Evolutionary conservation across 163 green algal genomes (phyloP), one percentile per base, ranked within the genome.

Genomic region (Volvox carteri): DNA sequence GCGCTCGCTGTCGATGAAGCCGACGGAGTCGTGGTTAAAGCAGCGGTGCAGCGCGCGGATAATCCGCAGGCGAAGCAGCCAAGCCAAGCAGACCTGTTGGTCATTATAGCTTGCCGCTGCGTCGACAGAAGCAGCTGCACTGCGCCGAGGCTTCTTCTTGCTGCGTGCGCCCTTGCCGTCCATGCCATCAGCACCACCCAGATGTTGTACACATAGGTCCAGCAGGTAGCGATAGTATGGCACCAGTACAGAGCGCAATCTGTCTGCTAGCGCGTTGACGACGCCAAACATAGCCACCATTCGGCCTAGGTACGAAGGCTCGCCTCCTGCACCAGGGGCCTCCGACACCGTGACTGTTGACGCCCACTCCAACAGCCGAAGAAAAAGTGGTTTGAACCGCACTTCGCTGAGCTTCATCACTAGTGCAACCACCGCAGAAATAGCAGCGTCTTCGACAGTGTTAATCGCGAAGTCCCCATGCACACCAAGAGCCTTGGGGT

Each of bases 371-470:
- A 97, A 25, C 68, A 98, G 90, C 12, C 94, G 91, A 78, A 97
- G 86, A 90, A 99, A 98, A 11, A 99, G 85, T 11, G 96, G 96
- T 91, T 97, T 97, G 93, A 99, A 99, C n/a, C 89, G 91, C 6
- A 77, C 83, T 89, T 99, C 97, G 18, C 84, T 96, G 33, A 99
- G 93, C 91, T 97, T 98, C 88, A 98, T 94, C 1, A 94, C 92
- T 0, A 98, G 83, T 0, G 89, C 86, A n/a, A 96, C 88, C 46
- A 98, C 86, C 19, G 91, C 91, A 1, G 25, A 37, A 41, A 96
- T 85, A 2, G 91, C 92, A 14, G 93, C 91, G 16, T 46, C 84
- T 75, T 97, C 95, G 1, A 89, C 72, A 0, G 35, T 39, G 37
- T 65, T 52, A 58, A 89, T 75, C n/a, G 67, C 84, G 16, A 37